These are phyloP conservation scores for Strobilomyces dryophilus DNA, from an alignment of 768 basidiomycete genomes.

Conservation along the genomic window DNA sequence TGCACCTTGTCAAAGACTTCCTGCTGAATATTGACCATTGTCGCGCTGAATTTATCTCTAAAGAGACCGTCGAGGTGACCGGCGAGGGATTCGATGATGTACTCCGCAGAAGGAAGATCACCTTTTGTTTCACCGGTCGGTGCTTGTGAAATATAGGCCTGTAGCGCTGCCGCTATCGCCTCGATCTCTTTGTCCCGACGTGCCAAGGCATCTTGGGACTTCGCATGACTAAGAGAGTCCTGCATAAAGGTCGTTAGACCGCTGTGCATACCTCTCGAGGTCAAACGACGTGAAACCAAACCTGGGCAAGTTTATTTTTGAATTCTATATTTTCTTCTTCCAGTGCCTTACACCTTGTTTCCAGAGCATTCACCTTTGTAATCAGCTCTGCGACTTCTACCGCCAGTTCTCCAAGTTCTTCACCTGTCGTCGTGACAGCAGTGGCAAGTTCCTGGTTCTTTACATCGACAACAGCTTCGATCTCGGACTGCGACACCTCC, in stretches of 20 bases:
- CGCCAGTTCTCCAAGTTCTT: conserved; percentile 31
- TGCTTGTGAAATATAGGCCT: conserved; percentile 30
- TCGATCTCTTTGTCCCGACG: conserved; percentile 26
- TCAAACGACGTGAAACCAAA: conserved; percentile 10
- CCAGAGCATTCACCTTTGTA: conserved; percentile 24
- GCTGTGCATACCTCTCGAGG: background rate
- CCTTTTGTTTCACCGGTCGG: conserved; percentile 8
- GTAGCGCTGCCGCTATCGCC: conserved; percentile 29
- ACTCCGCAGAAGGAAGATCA: conserved; percentile 26
- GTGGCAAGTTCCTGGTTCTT: conserved; percentile 17
- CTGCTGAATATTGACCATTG: conserved; percentile 18
- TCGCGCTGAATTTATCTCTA: conserved; percentile 20
- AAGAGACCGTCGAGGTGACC: conserved; percentile 23
- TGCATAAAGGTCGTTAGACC: conserved; percentile 6
- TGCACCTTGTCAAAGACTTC: conserved; percentile 23
- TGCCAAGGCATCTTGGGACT: conserved; percentile 11
- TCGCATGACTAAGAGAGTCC: conserved; percentile 11
- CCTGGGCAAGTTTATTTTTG: conserved; percentile 24
- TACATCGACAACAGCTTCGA: conserved; percentile 25
- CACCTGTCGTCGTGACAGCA: conserved; percentile 15
- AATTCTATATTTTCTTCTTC: conserved; percentile 28
- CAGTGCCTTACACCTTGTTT: conserved; percentile 17
- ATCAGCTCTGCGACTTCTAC: conserved; percentile 32
- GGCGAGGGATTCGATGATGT: conserved; percentile 27
- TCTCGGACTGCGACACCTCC: conserved; percentile 18